Percentiles rank a stretch among this genome's conserved stretches.
phyloP scores from a whole-genome alignment of 2,329 filamentous ascomycete genomes.

The Botrytis fragariae region DNA sequence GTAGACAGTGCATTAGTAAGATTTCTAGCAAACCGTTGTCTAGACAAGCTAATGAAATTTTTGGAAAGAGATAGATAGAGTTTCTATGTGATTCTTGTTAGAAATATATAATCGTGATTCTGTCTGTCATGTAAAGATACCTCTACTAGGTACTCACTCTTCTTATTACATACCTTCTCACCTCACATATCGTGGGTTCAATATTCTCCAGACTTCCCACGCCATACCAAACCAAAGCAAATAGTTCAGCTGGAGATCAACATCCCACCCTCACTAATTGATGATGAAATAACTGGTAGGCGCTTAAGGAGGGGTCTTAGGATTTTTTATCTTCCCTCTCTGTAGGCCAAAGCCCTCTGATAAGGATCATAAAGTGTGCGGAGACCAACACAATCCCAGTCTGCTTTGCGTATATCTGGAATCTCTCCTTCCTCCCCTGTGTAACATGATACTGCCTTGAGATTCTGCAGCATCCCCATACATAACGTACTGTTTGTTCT shows the following conservation, averaged over 20 bases:
- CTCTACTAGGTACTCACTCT: not conserved
- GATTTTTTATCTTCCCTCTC: constrained; percentile 4
- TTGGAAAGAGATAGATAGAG: not conserved
- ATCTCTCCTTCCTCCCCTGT: not conserved
- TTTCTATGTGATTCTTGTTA: not conserved
- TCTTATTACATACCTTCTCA: not conserved
- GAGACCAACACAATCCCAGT: constrained; percentile 11
- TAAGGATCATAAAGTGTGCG: not conserved
- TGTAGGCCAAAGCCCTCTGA: constrained; percentile 12
- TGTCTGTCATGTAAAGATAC: not conserved
- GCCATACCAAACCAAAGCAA: not conserved
- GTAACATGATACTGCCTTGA: constrained; percentile 14
- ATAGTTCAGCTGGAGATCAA: not conserved
- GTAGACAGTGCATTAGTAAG: not conserved
- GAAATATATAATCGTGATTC: not conserved
- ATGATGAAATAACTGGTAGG: not conserved
- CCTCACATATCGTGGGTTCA: not conserved
- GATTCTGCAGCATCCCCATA: constrained; percentile 6
- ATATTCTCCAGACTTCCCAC: not conserved
- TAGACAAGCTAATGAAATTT: not conserved
- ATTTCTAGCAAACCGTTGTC: not conserved
- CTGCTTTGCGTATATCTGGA: not conserved
- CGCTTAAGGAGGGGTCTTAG: constrained; percentile 5
- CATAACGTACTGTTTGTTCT: not conserved
- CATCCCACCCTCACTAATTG: not conserved